Percentiles rank a stretch among this genome's conserved stretches.
Conservation (phyloP, 1,284 basidiomycete genomes). For the Ganoderma meredithae region DNA sequence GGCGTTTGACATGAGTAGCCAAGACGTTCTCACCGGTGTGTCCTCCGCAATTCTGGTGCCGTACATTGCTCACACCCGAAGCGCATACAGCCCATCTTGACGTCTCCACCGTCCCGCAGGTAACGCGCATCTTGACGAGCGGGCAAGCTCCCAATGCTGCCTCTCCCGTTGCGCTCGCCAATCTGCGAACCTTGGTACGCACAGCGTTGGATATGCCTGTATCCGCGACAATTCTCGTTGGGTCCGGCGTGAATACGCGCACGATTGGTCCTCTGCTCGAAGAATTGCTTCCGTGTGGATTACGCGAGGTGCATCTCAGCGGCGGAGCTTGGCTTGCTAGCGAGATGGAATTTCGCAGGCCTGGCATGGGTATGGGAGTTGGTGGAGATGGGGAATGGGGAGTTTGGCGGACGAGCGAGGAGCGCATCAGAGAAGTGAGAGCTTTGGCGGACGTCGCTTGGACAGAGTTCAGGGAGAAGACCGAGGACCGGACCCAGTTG, state of each 20-base stretch:
- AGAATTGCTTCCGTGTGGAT: slow-evolving; percentile 58
- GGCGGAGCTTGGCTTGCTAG: slow-evolving; percentile 68
- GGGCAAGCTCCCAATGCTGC: slow-evolving; percentile 52
- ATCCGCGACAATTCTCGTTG: slow-evolving; percentile 63
- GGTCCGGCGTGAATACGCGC: slow-evolving; percentile 70
- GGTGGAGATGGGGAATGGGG: slow-evolving; percentile 65
- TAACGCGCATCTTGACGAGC: slow-evolving; percentile 80
- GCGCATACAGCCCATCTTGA: slow-evolving; percentile 56
- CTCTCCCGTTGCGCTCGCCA: slow-evolving; percentile 52
- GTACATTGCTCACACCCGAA: neutral
- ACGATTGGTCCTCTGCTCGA: slow-evolving; percentile 58
- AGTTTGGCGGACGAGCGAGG: slow-evolving; percentile 67
- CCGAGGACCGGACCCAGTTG: neutral
- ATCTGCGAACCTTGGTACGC: slow-evolving; percentile 52
- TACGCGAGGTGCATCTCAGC: slow-evolving; percentile 76
- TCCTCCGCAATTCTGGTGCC: slow-evolving; percentile 30
- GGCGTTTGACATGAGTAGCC: slow-evolving; percentile 78
- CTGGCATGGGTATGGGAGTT: slow-evolving; percentile 74
- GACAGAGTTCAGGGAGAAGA: slow-evolving; percentile 14
- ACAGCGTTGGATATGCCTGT: slow-evolving; percentile 25
- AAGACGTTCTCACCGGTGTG: slow-evolving; percentile 57
- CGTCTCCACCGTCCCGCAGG: slow-evolving; percentile 62
- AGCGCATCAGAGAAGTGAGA: slow-evolving; percentile 60
- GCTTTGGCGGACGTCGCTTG: slow-evolving; percentile 48
- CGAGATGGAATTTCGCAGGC: slow-evolving; percentile 56